Base-by-base conservation (phyloP, 306 rosid genomes). In the Rosa chinensis region DNA sequence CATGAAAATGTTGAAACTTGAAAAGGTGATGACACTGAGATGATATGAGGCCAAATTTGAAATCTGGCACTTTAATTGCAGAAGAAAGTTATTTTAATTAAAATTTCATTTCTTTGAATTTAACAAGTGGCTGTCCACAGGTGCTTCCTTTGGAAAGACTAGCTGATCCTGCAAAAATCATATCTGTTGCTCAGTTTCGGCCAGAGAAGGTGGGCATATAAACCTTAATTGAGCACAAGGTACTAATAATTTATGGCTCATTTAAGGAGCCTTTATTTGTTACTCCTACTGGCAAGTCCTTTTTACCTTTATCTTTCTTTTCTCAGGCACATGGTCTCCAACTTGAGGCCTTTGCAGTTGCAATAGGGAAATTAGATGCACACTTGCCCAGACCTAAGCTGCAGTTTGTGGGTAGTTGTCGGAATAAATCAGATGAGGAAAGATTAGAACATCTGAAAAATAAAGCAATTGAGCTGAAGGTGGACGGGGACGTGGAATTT, bases 121-220 rank as follows among this genome's bases (percentile, higher is more conserved):
- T 86, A 81, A 86, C 70, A 74, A 84, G 48, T 83, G 28, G 50
- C 81, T 76, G 32, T 80, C 81, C 74, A n/a, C 90, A 95, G 99
- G 92, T 74, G 45, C 94, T 95, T 85, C 96, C 97, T 64, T 85
- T 95, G 90, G 94, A 91, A 84, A 87, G 97, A 85, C 79, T 89
- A 58, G 58, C 79, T 58, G 85, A 80, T 71, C 79, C 78, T 59
- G 90, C 92, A 32, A 75, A 87, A 66, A 78, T 95, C 74, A 83
- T 95, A 83, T 95, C 98, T 5, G 97, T 95, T 85, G 98, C 99
- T 82, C 98, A 95, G 85, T 95, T 95, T 88, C 97, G 94, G 78
- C 97, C 98, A 1, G 99, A 93, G 90, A 93, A 95, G 99, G 98
- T 95, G 89, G 81, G 96, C 81, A 84, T 81, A 77, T 80, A 84